Evolutionary conservation across 345 rosid species (phyloP).

Genomic region (Citrus trifoliata): DNA sequence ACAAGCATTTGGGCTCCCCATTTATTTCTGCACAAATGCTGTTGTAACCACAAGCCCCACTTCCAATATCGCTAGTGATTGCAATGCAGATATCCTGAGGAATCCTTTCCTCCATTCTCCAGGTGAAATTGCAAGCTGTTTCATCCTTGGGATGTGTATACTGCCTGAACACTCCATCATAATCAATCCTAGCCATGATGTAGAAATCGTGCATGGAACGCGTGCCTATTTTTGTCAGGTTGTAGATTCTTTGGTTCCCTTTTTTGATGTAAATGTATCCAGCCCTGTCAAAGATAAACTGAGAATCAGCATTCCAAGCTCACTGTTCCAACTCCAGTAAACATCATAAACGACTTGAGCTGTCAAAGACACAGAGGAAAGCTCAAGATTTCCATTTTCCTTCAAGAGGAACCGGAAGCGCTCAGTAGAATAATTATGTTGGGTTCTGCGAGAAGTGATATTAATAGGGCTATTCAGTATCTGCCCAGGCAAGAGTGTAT

Average conservation of each 20-base stretch:
- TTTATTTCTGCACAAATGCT: background rate
- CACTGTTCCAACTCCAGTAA: background rate
- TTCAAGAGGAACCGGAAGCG: background rate
- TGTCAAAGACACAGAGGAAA: background rate
- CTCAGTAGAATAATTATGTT: background rate
- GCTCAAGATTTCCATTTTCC: background rate
- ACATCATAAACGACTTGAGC: background rate
- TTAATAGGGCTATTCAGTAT: background rate
- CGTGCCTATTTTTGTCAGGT: background rate
- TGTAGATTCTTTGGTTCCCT: background rate
- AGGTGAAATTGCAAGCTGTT: background rate
- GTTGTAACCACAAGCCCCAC: slow-evolving; percentile 15
- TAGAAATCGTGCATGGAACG: background rate
- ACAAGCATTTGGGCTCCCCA: background rate
- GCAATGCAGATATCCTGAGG: background rate
- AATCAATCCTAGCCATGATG: background rate
- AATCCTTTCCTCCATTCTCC: background rate
- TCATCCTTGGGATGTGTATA: background rate
- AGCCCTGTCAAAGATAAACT: slow-evolving; percentile 3
- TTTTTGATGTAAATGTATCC: slow-evolving; percentile 3
- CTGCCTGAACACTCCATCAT: slow-evolving; percentile 11
- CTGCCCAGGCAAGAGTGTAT: slow-evolving; percentile 11
- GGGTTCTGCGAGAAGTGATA: background rate
- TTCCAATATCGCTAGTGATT: background rate
- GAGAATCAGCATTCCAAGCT: background rate